These are phyloP conservation scores for Selaginella tamariscina DNA, from an alignment of 75 land plant species.

Conservation along the genomic window DNA sequence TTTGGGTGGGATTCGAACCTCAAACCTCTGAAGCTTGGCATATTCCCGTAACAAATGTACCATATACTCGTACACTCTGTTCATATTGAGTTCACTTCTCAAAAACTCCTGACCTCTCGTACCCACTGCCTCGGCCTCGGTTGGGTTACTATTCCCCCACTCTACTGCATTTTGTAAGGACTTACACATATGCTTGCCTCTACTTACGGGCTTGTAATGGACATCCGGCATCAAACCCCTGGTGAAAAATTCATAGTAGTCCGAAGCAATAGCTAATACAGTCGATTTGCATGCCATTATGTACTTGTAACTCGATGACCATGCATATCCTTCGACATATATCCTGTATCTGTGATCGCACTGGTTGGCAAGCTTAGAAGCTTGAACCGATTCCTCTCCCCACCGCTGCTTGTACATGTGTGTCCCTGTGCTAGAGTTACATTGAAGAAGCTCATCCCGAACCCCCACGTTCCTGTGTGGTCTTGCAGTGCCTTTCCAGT, in stretches of 20 bases:
- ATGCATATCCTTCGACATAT: slow-evolving; percentile 2
- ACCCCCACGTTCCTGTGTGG: neutral
- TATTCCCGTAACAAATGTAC: neutral
- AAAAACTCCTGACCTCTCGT: neutral
- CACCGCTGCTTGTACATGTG: neutral
- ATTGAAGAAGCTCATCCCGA: neutral
- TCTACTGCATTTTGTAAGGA: neutral
- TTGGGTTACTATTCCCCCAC: neutral
- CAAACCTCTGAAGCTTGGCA: neutral
- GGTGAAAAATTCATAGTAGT: neutral
- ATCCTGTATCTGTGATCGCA: neutral
- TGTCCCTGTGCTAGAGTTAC: neutral
- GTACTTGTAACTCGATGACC: slow-evolving; percentile 1
- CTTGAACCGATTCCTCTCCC: neutral
- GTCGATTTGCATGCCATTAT: neutral
- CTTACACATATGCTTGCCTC: neutral
- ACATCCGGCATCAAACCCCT: neutral
- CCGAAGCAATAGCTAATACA: neutral
- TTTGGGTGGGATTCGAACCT: neutral
- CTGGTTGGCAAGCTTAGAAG: too few species aligned
- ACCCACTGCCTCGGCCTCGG: neutral
- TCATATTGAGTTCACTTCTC: neutral
- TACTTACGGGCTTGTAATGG: neutral
- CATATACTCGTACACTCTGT: neutral
- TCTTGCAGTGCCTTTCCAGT: neutral